Conservation (phyloP, 225 moss, liverwort and hornwort genomes). For the Marchantia paleacea region DNA sequence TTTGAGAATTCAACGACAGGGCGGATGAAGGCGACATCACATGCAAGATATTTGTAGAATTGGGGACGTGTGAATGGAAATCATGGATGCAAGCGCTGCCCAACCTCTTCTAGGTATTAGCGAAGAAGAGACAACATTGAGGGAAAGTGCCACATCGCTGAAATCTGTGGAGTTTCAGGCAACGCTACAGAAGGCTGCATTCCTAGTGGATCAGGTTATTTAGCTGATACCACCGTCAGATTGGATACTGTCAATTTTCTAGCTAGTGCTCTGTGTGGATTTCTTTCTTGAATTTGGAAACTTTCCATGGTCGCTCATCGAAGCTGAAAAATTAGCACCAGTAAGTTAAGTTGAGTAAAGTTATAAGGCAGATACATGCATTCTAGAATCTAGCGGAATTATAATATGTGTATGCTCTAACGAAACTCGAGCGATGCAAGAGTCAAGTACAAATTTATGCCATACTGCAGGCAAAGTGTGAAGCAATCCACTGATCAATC, state of each 20-base stretch:
- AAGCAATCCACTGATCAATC: too few relatives aligned
- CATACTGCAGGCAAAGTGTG: too few relatives aligned
- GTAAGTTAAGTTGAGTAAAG: neutral
- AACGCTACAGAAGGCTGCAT: slow-evolving; percentile 31
- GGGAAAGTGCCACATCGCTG: too few relatives aligned
- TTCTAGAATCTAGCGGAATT: neutral
- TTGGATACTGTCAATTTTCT: too few relatives aligned
- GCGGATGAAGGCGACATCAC: neutral
- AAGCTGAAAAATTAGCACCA: neutral
- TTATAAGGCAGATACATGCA: neutral
- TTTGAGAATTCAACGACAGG: neutral
- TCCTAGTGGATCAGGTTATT: slow-evolving; percentile 34
- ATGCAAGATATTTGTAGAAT: neutral
- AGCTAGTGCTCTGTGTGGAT: neutral
- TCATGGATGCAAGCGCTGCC: slow-evolving; percentile 5
- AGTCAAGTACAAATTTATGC: too few relatives aligned
- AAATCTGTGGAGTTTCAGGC: neutral
- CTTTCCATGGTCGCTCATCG: too few relatives aligned
- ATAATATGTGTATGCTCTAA: too few relatives aligned
- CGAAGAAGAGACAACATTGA: neutral
- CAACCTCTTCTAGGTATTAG: neutral
- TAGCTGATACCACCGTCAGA: neutral
- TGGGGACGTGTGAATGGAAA: slow-evolving; percentile 10
- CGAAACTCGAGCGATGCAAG: too few relatives aligned
- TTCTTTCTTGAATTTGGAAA: neutral